Conservation (phyloP, 129 eudicot species). For the Pulicaria dysenterica region DNA sequence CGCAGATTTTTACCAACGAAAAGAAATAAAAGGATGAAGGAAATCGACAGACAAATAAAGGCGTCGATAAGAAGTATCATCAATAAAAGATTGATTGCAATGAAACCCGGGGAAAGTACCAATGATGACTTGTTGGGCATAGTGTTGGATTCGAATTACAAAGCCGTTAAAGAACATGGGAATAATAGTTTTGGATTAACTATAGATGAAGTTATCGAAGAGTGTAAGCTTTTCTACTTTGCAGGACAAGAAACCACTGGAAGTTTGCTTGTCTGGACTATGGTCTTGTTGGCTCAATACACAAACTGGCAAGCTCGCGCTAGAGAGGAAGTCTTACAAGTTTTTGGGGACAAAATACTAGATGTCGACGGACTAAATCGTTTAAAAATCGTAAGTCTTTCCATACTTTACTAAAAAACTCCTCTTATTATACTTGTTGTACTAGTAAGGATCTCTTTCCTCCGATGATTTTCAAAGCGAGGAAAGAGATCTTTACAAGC, state of each 20-base stretch:
- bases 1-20: slow-evolving; percentile 32
- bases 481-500: too few species aligned
- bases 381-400: slow-evolving; percentile 24
- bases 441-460: too few species aligned
- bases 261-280: slow-evolving; percentile 36
- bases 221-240: slow-evolving; percentile 33
- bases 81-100: slow-evolving; percentile 12
- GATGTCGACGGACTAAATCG: slow-evolving; percentile 19
- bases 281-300: slow-evolving; percentile 32
- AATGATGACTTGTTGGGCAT: slow-evolving; percentile 35
- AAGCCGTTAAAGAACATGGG: slow-evolving; percentile 19
- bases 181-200: slow-evolving; percentile 23
- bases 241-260: slow-evolving; percentile 32
- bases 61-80: slow-evolving; percentile 20
- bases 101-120: slow-evolving; percentile 21
- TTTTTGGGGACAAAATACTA: slow-evolving; percentile 11
- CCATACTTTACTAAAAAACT: neutral
- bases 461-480: too few species aligned
- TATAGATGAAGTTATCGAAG: slow-evolving; percentile 26
- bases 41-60: slow-evolving; percentile 25
- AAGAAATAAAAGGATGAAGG: slow-evolving; percentile 30
- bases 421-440: neutral
- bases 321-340: slow-evolving; percentile 30
- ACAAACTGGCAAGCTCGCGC: slow-evolving; percentile 29
- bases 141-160: slow-evolving; percentile 25